Base-by-base conservation (phyloP, 2,329 filamentous ascomycete species). In the Xylaria sp. region DNA sequence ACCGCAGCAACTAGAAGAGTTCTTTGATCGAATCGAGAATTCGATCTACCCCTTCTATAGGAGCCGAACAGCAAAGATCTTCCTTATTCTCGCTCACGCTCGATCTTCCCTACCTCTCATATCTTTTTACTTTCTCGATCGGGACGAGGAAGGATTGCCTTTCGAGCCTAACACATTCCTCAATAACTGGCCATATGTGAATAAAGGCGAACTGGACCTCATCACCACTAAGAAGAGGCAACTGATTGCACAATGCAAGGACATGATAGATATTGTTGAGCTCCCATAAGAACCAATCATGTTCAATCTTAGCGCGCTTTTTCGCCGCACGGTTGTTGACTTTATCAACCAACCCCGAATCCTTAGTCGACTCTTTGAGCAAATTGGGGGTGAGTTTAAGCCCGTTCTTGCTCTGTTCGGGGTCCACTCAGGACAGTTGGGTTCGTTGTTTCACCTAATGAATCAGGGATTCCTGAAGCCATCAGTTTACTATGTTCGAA, bases 121-220 rank as follows among this genome's bases (percentile, higher is more conserved):
- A 57, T 57, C 66, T 31, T 65, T 61, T 49, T 60, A 63, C n/a
- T 65, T 68, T 23, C 53, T 68, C 38, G 61, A 65, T 11, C 53
- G 54, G 6, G 65, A 49, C 15, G 56, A 67, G 33, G 59, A 67
- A 36, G 23, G 36, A 1, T 46, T 58, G 23, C 57, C 59, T 13
- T 49, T 40, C 6, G 33, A 67, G 31, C 44, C 65, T 13, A 38
- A 59, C 6, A 54, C 48, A 17, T 51, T 65, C 15, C 44, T 65
- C 40, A 15, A 46, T 11, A 49, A 15, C 15, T 63, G 59, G 59
- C 59, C 59, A 11, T 13, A 40, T 44, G 46, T 64, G 10, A 31
- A 56, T 49, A 4, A 40, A 20, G 17, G 4, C n/a, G 54, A 57
- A 6, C 48, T 48, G 33, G 56, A 68, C 28, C 38, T 31, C n/a